Conservation (phyloP, 441 rosid genomes). For the Erodium texanum region DNA sequence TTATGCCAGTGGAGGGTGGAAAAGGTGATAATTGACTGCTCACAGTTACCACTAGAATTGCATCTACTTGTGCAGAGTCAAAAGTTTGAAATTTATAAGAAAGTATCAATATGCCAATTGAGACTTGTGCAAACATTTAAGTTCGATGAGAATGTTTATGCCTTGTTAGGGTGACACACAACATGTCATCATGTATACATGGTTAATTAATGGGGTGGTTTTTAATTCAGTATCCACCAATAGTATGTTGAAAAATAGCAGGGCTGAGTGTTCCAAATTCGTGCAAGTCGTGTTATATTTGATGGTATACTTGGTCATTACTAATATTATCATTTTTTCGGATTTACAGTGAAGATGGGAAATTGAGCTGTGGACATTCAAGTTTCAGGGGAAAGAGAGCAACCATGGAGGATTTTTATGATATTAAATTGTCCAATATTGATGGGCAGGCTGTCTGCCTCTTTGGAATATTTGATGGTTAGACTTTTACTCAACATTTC, state of each 20-base stretch:
- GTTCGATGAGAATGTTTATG: neutral
- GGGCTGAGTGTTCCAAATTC: neutral
- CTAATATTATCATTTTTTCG: conserved; percentile 11
- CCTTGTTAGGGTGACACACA: neutral
- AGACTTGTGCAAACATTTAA: neutral
- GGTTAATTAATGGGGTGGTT: neutral
- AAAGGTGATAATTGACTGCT: conserved; percentile 44
- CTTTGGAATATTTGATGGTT: conserved; percentile 98
- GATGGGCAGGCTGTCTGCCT: conserved; percentile 68
- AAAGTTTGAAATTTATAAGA: neutral
- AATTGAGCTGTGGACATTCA: conserved; percentile 86
- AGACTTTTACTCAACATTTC: conserved; percentile 24
- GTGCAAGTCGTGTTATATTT: conserved; percentile 8
- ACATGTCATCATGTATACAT: neutral
- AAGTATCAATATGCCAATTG: neutral
- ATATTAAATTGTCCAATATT: conserved; percentile 59
- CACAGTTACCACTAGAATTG: neutral
- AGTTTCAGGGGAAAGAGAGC: conserved; percentile 96
- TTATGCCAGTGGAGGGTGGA: conserved; percentile 78
- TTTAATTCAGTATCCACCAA: neutral
- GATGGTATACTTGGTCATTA: neutral
- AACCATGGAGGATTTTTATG: conserved; percentile 91
- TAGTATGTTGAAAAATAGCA: neutral
- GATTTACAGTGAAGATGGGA: conserved; percentile 70
- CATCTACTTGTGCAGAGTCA: neutral